Base-by-base conservation (phyloP, 2,329 filamentous ascomycete species). In the Alternaria sp. region DNA sequence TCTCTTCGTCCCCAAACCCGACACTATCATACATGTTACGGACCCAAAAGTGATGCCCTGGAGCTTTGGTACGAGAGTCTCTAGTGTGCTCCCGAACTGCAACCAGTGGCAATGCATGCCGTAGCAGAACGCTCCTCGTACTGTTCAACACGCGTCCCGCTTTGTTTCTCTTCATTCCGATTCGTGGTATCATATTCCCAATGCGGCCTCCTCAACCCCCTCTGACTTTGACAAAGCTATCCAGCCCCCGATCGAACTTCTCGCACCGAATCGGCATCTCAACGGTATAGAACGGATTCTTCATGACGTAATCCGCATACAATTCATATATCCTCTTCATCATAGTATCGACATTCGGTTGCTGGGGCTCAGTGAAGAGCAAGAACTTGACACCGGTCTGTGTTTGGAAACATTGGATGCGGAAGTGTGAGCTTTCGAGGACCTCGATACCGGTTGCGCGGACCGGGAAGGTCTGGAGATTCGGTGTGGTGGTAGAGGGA, bases 251-350 rank as follows among this genome's bases (percentile, higher is more conserved):
- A 80, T 99, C 96, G 83, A 97, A 99, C 72, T 93, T 92, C 77
- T 98, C 96, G 82, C 96, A 97, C 65, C 96, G 87, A 58, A 99
- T 89, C 7, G 96, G 96, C 94, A 98, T 99, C 83, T 99, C 96
- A 61, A 97, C 86, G 76, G 96, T 94, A 82, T 98, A 98, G 78
- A 99, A 99, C 1, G 96, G 96, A 80, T 99, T 99, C 86, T 98
- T 99, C 93, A 97, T 98, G 71, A 99, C 96, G 79, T 93, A 98
- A 81, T 99, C 96, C 55, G 93, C 88, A 83, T 98, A 99, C 56
- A 98, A 83, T 79, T 98, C 96, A 80, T 99, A 98, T 73, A 97
- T 90, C 79, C 89, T 91, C 77, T 89, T 87, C 71, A 97, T 90
- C 47, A 95, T 91, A 12, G 88, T 86, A 73, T 98, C 96, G 43